Evolutionary conservation across 352 stramenopile genomes (phyloP).

Genomic region (Globisporangium parvum): DNA sequence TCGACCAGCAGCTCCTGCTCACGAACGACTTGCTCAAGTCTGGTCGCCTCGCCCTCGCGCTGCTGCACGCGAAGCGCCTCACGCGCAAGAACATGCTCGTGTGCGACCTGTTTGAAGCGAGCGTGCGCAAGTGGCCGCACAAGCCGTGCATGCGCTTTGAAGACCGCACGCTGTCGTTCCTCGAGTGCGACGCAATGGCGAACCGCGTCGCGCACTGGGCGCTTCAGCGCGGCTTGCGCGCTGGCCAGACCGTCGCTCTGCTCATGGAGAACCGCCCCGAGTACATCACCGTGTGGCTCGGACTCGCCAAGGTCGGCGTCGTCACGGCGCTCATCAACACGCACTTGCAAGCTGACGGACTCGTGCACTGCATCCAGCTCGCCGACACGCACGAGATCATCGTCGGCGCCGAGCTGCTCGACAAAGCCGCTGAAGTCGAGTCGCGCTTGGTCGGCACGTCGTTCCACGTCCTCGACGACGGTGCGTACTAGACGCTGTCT

Average conservation of each 20-base stretch:
- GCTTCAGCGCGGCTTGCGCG: constrained; percentile 32
- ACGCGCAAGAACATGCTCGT: constrained; percentile 31
- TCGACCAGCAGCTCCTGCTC: constrained; percentile 55
- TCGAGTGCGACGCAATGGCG: constrained; percentile 47
- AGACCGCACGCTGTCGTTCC: constrained; percentile 40
- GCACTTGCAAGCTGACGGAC: constrained; percentile 46
- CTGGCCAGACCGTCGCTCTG: constrained; percentile 67
- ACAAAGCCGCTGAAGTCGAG: constrained; percentile 29
- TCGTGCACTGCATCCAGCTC: constrained; percentile 76
- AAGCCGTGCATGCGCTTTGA: constrained; percentile 63
- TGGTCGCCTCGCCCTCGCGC: constrained; percentile 27
- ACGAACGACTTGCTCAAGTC: constrained; percentile 46
- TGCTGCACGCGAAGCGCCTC: constrained; percentile 35
- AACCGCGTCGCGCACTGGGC: constrained; percentile 80
- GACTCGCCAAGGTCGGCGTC: constrained; percentile 78
- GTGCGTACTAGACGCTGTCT: constrained; percentile 11
- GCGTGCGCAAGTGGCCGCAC: constrained; percentile 42
- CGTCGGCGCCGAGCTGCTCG: constrained; percentile 57
- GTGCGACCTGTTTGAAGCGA: constrained; percentile 57
- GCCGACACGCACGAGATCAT: constrained; percentile 58
- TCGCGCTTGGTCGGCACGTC: constrained; percentile 27
- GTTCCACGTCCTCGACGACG: constrained; percentile 52
- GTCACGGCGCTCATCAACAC: constrained; percentile 85
- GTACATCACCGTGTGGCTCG: constrained; percentile 80
- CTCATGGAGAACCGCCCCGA: constrained; percentile 86